Percentiles rank a stretch among this genome's conserved stretches.
phyloP scores from a whole-genome alignment of 257 asterid genomes.

The Gentiana straminea region DNA sequence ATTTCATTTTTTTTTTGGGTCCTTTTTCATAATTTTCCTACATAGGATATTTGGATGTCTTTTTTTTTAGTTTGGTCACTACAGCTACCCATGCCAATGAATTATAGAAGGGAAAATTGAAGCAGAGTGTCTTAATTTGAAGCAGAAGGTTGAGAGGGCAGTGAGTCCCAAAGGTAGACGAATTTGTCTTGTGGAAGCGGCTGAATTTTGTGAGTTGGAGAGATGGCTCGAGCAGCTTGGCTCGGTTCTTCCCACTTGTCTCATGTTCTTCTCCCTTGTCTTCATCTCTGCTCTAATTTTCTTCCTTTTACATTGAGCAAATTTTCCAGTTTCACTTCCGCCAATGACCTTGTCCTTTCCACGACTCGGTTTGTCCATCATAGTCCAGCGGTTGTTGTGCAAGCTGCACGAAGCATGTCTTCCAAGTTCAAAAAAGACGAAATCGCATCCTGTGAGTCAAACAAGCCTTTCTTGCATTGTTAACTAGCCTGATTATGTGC shows the following conservation, averaged over 20 bases:
- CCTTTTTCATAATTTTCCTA: no score
- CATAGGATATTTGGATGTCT: no score
- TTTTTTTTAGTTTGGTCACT: no score
- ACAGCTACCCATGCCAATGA: no score
- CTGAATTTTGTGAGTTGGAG: constrained; percentile 5
- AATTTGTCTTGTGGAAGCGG: no score
- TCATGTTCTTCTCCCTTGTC: constrained; percentile 21
- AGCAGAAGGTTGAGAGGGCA: no score
- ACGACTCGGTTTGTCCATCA: constrained; percentile 13
- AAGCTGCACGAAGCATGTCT: constrained; percentile 52
- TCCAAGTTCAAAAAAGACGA: constrained; percentile 27
- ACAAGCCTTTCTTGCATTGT: no score
- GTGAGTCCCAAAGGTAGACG: no score
- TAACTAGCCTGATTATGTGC: no score
- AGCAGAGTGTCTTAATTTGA: no score
- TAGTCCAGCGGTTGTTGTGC: constrained; percentile 26
- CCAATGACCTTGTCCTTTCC: constrained; percentile 7
- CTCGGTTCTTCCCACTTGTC: constrained; percentile 23
- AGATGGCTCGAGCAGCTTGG: constrained; percentile 38
- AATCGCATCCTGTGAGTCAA: constrained; percentile 51
- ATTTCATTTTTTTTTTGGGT: no score
- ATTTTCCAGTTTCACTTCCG: constrained; percentile 13
- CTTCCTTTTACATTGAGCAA: constrained; percentile 4
- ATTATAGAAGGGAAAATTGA: no score
- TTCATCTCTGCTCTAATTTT: constrained; percentile 14